Evolutionary conservation across 371 early-diverging fungal genomes (phyloP).

Genomic region (Basidiobolus meristosporus): DNA sequence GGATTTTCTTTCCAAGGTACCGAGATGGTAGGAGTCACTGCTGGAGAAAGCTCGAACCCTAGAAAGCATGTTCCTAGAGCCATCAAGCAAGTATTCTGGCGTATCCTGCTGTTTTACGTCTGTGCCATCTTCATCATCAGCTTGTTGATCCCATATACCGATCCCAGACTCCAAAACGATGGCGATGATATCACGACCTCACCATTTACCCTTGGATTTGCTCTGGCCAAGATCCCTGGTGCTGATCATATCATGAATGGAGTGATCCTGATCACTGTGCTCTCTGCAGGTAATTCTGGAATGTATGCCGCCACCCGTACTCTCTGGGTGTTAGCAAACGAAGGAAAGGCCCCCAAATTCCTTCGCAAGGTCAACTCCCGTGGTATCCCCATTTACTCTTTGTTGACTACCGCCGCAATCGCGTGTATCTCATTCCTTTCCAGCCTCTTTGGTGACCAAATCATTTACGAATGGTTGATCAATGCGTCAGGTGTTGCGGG

Average conservation of each 20-base stretch:
- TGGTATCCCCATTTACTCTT: slow-evolving; percentile 40
- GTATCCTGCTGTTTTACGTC: slow-evolving; percentile 54
- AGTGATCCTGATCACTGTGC: slow-evolving; percentile 39
- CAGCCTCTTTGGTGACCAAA: slow-evolving; percentile 22
- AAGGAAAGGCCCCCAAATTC: slow-evolving; percentile 44
- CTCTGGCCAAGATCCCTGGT: slow-evolving; percentile 50
- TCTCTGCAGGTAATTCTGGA: slow-evolving; percentile 68
- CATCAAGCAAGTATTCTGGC: slow-evolving; percentile 51
- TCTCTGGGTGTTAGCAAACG: slow-evolving; percentile 39
- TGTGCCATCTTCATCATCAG: slow-evolving; percentile 52
- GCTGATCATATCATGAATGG: slow-evolving; percentile 71
- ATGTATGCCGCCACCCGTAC: slow-evolving; percentile 57
- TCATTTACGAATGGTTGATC: slow-evolving; percentile 53
- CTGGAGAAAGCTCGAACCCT: slow-evolving; percentile 53
- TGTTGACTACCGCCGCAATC: slow-evolving; percentile 30
- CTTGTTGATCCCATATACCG: slow-evolving; percentile 41
- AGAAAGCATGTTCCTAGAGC: slow-evolving; percentile 50
- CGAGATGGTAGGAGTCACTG: slow-evolving; percentile 52
- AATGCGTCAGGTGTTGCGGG: slow-evolving; percentile 54
- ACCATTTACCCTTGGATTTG: slow-evolving; percentile 56
- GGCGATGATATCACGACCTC: slow-evolving; percentile 28
- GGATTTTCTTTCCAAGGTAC: slow-evolving; percentile 80
- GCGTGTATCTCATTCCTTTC: slow-evolving; percentile 37
- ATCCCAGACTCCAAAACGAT: slow-evolving; percentile 21
- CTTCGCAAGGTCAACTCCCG: slow-evolving; percentile 27